phyloP scores from a whole-genome alignment of 345 rosid genomes.

The Euphorbia lathyris region DNA sequence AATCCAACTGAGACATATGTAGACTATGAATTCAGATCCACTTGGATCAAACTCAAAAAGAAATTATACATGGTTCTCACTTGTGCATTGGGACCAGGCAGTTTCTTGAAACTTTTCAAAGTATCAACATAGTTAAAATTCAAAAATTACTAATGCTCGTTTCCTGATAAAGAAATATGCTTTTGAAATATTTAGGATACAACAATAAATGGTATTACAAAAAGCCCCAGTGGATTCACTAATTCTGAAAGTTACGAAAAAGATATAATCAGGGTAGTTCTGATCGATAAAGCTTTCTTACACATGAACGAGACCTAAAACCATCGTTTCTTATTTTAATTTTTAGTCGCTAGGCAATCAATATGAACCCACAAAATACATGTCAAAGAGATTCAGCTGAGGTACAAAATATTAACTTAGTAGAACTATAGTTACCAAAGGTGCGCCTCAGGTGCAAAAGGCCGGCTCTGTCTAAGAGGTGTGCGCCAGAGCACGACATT shows the following conservation, averaged over 20 bases:
- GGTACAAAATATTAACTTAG: neutral
- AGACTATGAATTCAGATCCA: neutral
- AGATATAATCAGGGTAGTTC: neutral
- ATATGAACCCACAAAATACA: neutral
- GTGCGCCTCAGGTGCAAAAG: too few relatives aligned
- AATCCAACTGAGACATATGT: neutral
- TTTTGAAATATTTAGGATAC: neutral
- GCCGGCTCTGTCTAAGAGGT: too few relatives aligned
- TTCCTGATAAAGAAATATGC: neutral
- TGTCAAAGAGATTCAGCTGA: neutral
- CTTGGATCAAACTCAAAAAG: neutral
- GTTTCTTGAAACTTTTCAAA: neutral
- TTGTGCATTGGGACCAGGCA: neutral
- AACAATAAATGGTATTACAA: neutral
- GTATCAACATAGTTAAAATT: neutral
- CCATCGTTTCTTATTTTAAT: too few relatives aligned
- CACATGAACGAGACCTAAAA: neutral
- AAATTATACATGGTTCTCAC: neutral
- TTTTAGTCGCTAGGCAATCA: too few relatives aligned
- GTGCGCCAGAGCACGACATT: too few relatives aligned
- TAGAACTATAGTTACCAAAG: too few relatives aligned
- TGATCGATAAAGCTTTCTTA: neutral
- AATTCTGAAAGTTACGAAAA: neutral
- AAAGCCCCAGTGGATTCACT: neutral
- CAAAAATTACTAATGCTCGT: neutral